Evolutionary conservation across 768 basidiomycete genomes (phyloP), one percentile per base, ranked within the genome.

Genomic region (Chalciporus pseudorubinellus): DNA sequence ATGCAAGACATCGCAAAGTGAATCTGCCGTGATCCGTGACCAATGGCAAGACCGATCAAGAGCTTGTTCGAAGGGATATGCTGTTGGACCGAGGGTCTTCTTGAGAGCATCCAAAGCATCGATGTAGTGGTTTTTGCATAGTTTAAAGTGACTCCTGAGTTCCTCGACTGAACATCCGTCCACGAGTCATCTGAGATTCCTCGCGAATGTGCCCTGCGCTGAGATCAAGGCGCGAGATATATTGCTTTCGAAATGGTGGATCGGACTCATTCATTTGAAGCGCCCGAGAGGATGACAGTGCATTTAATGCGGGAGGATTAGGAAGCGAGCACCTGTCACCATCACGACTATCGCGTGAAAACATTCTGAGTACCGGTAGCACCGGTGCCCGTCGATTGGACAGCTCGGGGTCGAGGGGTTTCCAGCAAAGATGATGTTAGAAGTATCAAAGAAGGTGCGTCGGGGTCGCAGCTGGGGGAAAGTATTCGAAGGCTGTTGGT

Each of bases 11-110:
- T 31, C 50, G 56, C 18, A 76, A 56, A 19, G 58, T 51, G 43
- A 56, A 63, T 8, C n/a, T n/a, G 53, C 38, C 16, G 68, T 68
- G 13, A 70, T 48, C 5, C 62, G 60, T 1, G 74, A 74, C 73
- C 74, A 75, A 40, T 68, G 56, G 11, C 53, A 58, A 13, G 51
- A 46, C 10, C 11, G 28, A n/a, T n/a, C 14, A 2, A 62, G 10
- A 1, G 44, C 43, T 1, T 33, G 22, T 44, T 65, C 64, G 12
- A 26, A 19, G 6, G 28, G 19, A 7, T n/a, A n/a, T n/a, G 41
- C 55, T 14, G 7, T n/a, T 13, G 63, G 59, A 60, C 6, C 58
- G 55, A 58, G 50, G n/a, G 5, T 21, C 4, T 49, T 1, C 20
- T 14, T 24, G 12, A 63, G 24, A 13, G n/a, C 5, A 1, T 19